phyloP scores from a whole-genome alignment of 306 rosid genomes.

The Cicer bijugum region DNA sequence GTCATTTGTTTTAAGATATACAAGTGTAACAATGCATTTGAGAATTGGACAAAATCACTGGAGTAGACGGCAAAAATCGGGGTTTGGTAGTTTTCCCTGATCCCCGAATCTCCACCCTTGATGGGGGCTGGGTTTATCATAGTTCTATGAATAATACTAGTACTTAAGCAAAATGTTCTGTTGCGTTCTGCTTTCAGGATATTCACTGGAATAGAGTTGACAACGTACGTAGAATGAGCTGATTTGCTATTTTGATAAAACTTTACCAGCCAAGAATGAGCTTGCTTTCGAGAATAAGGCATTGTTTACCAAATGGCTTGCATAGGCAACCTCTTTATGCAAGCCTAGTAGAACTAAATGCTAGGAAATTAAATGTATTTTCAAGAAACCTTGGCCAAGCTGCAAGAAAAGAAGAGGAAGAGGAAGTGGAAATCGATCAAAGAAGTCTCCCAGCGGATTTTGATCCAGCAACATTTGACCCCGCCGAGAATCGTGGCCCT shows the following conservation, averaged over 20 bases:
- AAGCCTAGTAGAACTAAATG: slow-evolving; percentile 32
- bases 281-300: slow-evolving; percentile 59
- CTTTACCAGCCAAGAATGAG: slow-evolving; percentile 59
- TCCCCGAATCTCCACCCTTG: too few species aligned
- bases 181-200: slow-evolving; percentile 46
- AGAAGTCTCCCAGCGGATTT: slow-evolving; percentile 93
- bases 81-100: too few species aligned
- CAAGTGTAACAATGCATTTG: too few species aligned
- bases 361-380: slow-evolving; percentile 44
- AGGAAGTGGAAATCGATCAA: slow-evolving; percentile 86
- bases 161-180: slow-evolving; percentile 26
- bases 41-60: too few species aligned
- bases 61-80: too few species aligned
- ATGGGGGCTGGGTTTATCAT: too few species aligned
- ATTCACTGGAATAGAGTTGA: slow-evolving; percentile 27
- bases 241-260: slow-evolving; percentile 45
- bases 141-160: not conserved
- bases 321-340: slow-evolving; percentile 44
- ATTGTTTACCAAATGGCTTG: slow-evolving; percentile 55
- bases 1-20: too few species aligned
- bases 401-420: slow-evolving; percentile 68
- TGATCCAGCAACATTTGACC: slow-evolving; percentile 84
- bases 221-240: slow-evolving; percentile 34
- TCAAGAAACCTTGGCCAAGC: slow-evolving; percentile 66
- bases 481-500: slow-evolving; percentile 81